Conservation (phyloP, 352 stramenopile genomes). For the Blastocystis sp. region DNA sequence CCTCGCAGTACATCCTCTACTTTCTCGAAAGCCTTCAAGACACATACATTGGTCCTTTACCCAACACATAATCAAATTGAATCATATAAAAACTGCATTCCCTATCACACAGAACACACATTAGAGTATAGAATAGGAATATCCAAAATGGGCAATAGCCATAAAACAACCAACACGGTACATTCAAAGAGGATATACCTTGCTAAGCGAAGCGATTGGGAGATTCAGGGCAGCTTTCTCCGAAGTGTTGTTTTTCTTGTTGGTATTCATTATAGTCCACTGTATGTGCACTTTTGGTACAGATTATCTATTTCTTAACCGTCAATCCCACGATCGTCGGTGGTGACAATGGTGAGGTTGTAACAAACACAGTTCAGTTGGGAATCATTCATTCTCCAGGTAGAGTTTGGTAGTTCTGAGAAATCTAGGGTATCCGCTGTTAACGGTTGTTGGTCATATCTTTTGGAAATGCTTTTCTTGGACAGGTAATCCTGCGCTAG, state of each 20-base stretch:
- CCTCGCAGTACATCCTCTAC: too few relatives aligned
- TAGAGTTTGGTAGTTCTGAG: background rate
- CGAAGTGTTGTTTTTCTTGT: background rate
- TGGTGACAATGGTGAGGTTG: conserved; percentile 42
- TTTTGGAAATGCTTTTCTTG: conserved; percentile 1
- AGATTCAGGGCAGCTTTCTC: background rate
- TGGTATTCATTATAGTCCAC: background rate
- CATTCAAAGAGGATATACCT: background rate
- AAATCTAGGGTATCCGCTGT: conserved; percentile 45
- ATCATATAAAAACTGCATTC: too few relatives aligned
- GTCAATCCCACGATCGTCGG: conserved; percentile 47
- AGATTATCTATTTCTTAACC: conserved; percentile 9
- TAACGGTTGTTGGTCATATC: conserved; percentile 49
- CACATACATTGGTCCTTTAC: too few relatives aligned
- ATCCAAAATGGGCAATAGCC: background rate
- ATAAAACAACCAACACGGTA: background rate
- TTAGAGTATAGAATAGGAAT: background rate
- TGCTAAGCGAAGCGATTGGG: conserved; percentile 4
- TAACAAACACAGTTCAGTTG: conserved; percentile 20
- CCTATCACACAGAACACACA: too few relatives aligned
- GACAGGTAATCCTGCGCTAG: background rate
- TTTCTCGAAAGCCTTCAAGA: too few relatives aligned
- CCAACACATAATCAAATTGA: too few relatives aligned
- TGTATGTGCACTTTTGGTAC: background rate
- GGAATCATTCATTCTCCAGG: conserved; percentile 36